These are phyloP conservation scores for Podila minutissima DNA, from an alignment of 192 early-diverging fungal genomes.

Conservation along the genomic window DNA sequence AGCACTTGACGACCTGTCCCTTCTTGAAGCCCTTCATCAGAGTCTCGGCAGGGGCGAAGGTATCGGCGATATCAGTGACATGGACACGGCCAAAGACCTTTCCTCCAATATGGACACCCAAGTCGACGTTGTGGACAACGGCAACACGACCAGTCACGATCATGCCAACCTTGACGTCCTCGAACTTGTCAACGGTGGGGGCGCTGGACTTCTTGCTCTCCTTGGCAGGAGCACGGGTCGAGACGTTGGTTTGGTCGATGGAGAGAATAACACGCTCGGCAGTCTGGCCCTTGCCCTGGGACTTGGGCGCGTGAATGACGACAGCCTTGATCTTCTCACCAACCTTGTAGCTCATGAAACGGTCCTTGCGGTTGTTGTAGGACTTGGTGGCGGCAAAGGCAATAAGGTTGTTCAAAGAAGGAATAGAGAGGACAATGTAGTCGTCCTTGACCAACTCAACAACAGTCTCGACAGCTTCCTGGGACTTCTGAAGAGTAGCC, in stretches of 20 bases:
- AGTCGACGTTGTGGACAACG: conserved; percentile 56
- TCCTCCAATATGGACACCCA: conserved; percentile 67
- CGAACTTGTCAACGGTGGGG: conserved; percentile 35
- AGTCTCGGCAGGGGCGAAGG: conserved; percentile 26
- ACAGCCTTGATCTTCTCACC: conserved; percentile 63
- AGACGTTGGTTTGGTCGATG: conserved; percentile 15
- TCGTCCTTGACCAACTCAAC: conserved; percentile 84
- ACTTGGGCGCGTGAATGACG: conserved; percentile 53
- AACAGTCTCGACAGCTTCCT: conserved; percentile 59
- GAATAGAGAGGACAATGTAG: conserved; percentile 77
- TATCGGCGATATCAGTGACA: conserved; percentile 65
- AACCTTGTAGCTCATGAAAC: conserved; percentile 69
- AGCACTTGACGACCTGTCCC: conserved; percentile 80
- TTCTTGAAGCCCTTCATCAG: conserved; percentile 59
- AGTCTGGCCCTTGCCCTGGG: conserved; percentile 30
- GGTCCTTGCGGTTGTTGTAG: conserved; percentile 68
- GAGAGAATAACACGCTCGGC: conserved; percentile 38
- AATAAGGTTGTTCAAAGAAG: conserved; percentile 59
- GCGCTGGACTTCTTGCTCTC: conserved; percentile 17
- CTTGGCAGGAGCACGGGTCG: conserved; percentile 5
- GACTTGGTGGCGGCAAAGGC: conserved; percentile 67
- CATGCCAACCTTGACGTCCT: conserved; percentile 64
- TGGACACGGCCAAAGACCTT: conserved; percentile 67
- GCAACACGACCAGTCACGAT: conserved; percentile 65
- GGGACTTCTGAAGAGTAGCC: conserved; percentile 45